Conservation (phyloP, 2,329 filamentous ascomycete species). For the Ophiostoma sp. region DNA sequence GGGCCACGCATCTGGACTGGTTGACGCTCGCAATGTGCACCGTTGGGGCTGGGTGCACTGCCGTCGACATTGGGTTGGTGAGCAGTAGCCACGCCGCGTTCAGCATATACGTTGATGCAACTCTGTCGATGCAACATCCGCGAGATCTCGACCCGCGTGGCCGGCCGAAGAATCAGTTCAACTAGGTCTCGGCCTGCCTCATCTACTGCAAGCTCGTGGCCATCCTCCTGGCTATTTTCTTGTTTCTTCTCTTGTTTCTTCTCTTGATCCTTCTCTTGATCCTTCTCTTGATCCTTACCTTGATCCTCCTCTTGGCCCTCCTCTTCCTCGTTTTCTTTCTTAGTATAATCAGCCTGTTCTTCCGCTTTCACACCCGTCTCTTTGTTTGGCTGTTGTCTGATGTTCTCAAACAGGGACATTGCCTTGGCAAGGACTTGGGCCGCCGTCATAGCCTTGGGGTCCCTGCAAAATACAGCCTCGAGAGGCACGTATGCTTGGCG, state of each 20-base stretch:
- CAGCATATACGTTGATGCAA: slow-evolving; percentile 18
- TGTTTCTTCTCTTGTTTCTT: background rate
- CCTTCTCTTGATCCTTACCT: background rate
- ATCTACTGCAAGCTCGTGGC: too few species aligned
- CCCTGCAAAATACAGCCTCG: slow-evolving; percentile 25
- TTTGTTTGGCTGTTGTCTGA: background rate
- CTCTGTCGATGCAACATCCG: slow-evolving; percentile 17
- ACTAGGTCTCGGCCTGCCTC: background rate
- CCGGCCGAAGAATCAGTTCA: slow-evolving; percentile 13
- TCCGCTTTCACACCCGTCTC: background rate
- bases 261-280: background rate
- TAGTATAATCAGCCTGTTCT: too few species aligned
- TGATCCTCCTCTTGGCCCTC: background rate
- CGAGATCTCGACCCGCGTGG: slow-evolving; percentile 2
- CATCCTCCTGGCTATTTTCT: too few species aligned
- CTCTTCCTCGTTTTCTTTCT: background rate
- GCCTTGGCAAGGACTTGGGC: slow-evolving; percentile 16
- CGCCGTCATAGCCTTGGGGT: slow-evolving; percentile 15
- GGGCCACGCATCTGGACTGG: background rate
- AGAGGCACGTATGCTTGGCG: background rate
- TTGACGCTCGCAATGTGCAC: too few species aligned
- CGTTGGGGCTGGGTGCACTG: background rate
- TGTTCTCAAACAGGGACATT: slow-evolving; percentile 8
- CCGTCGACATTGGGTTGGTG: background rate
- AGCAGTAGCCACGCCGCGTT: slow-evolving; percentile 18